phyloP scores from a whole-genome alignment of 352 stramenopile genomes.

The Salisapilia sapeloensis region DNA sequence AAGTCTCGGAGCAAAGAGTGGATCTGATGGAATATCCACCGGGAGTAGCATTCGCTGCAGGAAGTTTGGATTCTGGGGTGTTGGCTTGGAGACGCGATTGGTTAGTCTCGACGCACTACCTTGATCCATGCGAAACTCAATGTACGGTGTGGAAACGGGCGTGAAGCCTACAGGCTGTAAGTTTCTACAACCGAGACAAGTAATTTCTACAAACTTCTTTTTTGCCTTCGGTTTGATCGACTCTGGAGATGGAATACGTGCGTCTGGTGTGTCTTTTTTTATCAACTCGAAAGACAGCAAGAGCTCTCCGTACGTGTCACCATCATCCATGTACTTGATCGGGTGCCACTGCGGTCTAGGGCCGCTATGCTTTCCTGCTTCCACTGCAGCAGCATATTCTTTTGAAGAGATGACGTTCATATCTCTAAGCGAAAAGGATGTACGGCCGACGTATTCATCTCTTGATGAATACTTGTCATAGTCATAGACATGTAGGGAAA shows the following conservation, averaged over 20 bases:
- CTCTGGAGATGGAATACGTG: conserved; percentile 32
- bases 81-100: conserved; percentile 61
- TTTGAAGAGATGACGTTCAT: conserved; percentile 37
- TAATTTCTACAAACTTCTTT: conserved; percentile 66
- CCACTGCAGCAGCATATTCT: conserved; percentile 28
- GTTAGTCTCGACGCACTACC: conserved; percentile 48
- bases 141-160: conserved; percentile 67
- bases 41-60: conserved; percentile 71
- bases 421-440: conserved; percentile 38
- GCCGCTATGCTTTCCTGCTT: conserved; percentile 28
- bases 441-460: conserved; percentile 54
- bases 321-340: conserved; percentile 33
- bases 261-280: conserved; percentile 38
- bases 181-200: conserved; percentile 53
- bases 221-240: conserved; percentile 38
- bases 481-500: conserved; percentile 61
- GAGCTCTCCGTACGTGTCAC: conserved; percentile 55
- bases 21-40: conserved; percentile 69
- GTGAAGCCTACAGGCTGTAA: conserved; percentile 70
- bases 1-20: conserved; percentile 66
- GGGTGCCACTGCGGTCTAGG: conserved; percentile 56
- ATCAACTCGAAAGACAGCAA: conserved; percentile 67
- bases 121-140: conserved; percentile 66
- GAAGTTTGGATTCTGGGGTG: conserved; percentile 77
- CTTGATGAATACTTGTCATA: conserved; percentile 50